Percentiles rank a stretch among this genome's conserved stretches.
Conservation (phyloP, 2,329 filamentous ascomycete genomes). For the Hymenoscyphus albidus region DNA sequence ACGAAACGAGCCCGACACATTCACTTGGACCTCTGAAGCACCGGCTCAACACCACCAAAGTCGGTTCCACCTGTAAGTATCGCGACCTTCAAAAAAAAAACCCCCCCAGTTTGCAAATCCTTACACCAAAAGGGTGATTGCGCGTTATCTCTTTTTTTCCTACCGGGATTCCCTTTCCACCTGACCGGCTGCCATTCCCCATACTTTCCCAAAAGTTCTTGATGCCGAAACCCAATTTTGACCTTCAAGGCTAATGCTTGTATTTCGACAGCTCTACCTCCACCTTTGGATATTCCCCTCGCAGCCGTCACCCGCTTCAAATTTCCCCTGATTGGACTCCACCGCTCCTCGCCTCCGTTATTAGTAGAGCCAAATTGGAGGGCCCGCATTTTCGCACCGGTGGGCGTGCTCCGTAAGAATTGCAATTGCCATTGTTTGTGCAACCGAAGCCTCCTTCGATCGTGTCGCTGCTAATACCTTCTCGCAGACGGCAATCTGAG, state of each 20-base stretch:
- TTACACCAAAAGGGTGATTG: slow-evolving; percentile 11
- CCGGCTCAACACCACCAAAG: slow-evolving; percentile 11
- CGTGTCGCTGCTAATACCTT: background rate
- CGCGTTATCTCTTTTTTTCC: slow-evolving; percentile 7
- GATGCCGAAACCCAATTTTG: slow-evolving; percentile 2
- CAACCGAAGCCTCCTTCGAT: background rate
- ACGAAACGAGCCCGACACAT: slow-evolving; percentile 23
- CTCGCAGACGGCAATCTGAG: slow-evolving; percentile 9
- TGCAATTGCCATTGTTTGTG: slow-evolving; percentile 21
- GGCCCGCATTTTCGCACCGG: slow-evolving; percentile 16
- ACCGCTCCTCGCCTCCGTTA: slow-evolving; percentile 8
- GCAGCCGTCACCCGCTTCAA: slow-evolving; percentile 2
- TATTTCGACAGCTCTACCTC: slow-evolving; percentile 16
- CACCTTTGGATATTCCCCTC: slow-evolving; percentile 9
- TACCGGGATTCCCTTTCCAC: slow-evolving; percentile 13
- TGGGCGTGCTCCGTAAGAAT: slow-evolving; percentile 27
- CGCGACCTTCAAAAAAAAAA: slow-evolving; percentile 12
- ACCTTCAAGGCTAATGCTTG: slow-evolving; percentile 28
- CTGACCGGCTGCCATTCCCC: background rate
- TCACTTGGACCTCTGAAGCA: slow-evolving; percentile 24
- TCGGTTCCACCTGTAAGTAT: slow-evolving; percentile 13
- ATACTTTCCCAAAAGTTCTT: background rate
- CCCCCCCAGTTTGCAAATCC: background rate
- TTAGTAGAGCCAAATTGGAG: slow-evolving; percentile 18
- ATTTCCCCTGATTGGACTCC: slow-evolving; percentile 16